These are phyloP conservation scores for Agroathelia rolfsii DNA, from an alignment of 1,284 basidiomycete species.

Conservation along the genomic window DNA sequence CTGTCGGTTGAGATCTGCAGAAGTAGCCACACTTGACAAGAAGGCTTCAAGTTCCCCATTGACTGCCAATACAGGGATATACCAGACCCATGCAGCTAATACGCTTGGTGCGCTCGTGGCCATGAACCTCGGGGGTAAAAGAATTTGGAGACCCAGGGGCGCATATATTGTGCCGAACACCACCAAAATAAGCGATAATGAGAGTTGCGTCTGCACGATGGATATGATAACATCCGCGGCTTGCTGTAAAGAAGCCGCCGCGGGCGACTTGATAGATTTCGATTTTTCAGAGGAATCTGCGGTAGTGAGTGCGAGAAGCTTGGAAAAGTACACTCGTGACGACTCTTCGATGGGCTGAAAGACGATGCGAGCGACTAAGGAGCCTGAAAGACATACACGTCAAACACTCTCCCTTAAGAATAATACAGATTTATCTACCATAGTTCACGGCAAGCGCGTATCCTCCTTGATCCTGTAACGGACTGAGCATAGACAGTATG, in stretches of 20 bases:
- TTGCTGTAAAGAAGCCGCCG: constrained; percentile 20
- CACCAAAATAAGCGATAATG: constrained; percentile 63
- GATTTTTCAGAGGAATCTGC: constrained; percentile 10
- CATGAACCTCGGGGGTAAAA: constrained; percentile 67
- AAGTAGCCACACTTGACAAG: constrained; percentile 66
- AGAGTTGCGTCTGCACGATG: constrained; percentile 60
- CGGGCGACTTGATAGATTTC: constrained; percentile 10
- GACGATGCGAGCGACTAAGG: constrained; percentile 79
- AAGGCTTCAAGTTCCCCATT: constrained; percentile 90
- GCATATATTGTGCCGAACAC: constrained; percentile 71
- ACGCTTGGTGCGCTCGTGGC: constrained; percentile 66
- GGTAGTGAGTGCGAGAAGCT: constrained; percentile 33
- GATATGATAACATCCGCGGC: constrained; percentile 34
- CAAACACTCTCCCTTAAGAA: neutral
- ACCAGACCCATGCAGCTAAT: constrained; percentile 70
- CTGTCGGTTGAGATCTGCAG: constrained; percentile 54
- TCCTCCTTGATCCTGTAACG: constrained; percentile 81
- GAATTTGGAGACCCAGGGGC: constrained; percentile 52
- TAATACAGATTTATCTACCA: constrained; percentile 40
- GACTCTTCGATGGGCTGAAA: constrained; percentile 94
- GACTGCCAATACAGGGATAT: constrained; percentile 79
- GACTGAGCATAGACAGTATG: constrained; percentile 74
- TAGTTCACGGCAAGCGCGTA: constrained; percentile 94
- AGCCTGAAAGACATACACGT: constrained; percentile 42
- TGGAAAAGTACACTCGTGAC: constrained; percentile 79